phyloP scores from a whole-genome alignment of 495 filamentous ascomycete species.

The Aspergillus cavernicola region DNA sequence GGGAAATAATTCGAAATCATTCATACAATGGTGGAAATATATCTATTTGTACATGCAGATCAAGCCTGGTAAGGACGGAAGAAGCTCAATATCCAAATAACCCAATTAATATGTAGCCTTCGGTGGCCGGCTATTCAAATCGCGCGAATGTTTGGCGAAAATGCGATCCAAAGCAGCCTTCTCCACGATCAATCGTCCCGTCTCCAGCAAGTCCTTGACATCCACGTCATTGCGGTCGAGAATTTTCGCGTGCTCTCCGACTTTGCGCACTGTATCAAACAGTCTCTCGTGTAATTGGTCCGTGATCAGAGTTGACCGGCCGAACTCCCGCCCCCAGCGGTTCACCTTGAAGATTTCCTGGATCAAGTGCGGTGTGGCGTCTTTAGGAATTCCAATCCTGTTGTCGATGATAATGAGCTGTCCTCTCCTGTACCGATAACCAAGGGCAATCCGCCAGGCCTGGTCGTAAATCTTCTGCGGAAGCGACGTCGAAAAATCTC shows the following conservation, averaged over 20 bases:
- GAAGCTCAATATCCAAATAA: constrained; percentile 11
- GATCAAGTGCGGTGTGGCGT: constrained; percentile 55
- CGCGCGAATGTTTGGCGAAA: constrained; percentile 69
- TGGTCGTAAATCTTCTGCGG: constrained; percentile 91
- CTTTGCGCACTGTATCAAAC: constrained; percentile 47
- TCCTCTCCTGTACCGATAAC: constrained; percentile 80
- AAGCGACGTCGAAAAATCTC: constrained; percentile 82
- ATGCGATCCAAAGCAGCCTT: constrained; percentile 72
- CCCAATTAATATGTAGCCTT: constrained; percentile 33
- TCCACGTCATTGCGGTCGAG: constrained; percentile 71
- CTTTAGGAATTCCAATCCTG: constrained; percentile 55
- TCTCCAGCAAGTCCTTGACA: constrained; percentile 88
- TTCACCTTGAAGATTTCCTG: constrained; percentile 63
- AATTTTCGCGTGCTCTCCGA: constrained; percentile 64
- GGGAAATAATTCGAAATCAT: neutral
- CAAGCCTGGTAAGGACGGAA: constrained; percentile 4
- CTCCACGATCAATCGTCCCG: constrained; percentile 83
- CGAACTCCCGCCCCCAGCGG: constrained; percentile 64
- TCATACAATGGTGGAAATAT: constrained; percentile 11
- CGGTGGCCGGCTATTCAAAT: constrained; percentile 47
- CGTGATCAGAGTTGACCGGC: constrained; percentile 78
- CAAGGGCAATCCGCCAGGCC: constrained; percentile 92
- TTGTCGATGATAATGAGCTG: constrained; percentile 82
- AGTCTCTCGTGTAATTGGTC: constrained; percentile 36
- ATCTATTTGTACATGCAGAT: constrained; percentile 16